Base-by-base conservation (phyloP, 306 rosid species). In the Lathyrus oleraceus region DNA sequence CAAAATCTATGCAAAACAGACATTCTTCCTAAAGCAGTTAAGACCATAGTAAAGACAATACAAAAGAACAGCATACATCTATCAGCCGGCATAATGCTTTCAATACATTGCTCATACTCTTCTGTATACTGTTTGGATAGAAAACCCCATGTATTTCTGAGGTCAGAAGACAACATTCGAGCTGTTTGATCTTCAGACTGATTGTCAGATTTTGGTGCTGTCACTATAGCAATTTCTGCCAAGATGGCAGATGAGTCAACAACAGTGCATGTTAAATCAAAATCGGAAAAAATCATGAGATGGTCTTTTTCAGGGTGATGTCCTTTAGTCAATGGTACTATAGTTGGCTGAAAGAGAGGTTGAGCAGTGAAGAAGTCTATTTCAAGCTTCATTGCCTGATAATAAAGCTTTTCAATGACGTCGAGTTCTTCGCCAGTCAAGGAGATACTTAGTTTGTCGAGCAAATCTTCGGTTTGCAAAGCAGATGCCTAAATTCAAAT, bases 391-490 rank as follows among this genome's bases (percentile, higher is more conserved):
- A 95, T 78, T 65, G 97, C 99, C 86, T 95, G 96, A 80, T 79
- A 75, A 84, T 91, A 95, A 65, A 95, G 97, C 83, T 89, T 95
- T 87, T 89, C 96, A 48, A 95, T 95, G 83, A 86, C 83, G 71
- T 86, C 93, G 71, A 95, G 95, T 85, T 95, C 99, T 84, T 95
- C 99, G 28, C 97, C 97, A 35, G 99, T 95, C 95, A 95, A 85
- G 83, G 97, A 85, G 84, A 85, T 93, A 53, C 93, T 86, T 40
- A 95, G 80, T 81, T 91, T 95, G 85, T 95, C 97, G 44, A 95
- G 96, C 87, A 95, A 75, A 77, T 95, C 99, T 89, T 95, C 99
- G 4, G 84, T 91, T 82, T 78, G 89, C 81, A 79, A 71, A 76
- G 96, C 90, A 42, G 96, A 76, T 72, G 90, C 95, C 99, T 95